Evolutionary conservation across 345 rosid species (phyloP).

Genomic region (Atalantia buxifolia): DNA sequence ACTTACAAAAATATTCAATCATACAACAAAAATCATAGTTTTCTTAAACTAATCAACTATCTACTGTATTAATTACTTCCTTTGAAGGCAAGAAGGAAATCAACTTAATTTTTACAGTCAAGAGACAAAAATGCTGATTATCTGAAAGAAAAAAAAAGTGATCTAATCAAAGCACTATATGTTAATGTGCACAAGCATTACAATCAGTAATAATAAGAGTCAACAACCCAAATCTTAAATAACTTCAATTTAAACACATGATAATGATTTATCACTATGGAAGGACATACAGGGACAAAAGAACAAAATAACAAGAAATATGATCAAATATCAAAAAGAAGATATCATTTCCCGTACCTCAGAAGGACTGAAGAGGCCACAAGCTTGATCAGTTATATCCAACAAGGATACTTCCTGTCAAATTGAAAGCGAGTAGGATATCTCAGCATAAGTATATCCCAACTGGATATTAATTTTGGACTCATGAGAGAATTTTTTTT

Average conservation of each 20-base stretch:
- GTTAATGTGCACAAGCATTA: background rate
- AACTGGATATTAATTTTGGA: background rate
- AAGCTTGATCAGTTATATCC: constrained; percentile 79
- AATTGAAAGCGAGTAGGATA: constrained; percentile 4
- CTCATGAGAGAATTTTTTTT: background rate
- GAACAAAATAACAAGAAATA: background rate
- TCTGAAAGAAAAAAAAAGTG: background rate
- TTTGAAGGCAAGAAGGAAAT: background rate
- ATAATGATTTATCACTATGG: background rate
- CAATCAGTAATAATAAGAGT: background rate
- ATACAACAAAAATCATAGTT: background rate
- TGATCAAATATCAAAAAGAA: background rate
- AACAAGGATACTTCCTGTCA: constrained; percentile 91
- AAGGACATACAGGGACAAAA: background rate
- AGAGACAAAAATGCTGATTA: background rate
- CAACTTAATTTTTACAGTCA: background rate
- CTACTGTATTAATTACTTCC: background rate
- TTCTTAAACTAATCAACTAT: background rate
- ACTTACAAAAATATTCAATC: background rate
- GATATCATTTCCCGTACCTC: constrained; percentile 49
- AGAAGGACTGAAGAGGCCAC: constrained; percentile 70
- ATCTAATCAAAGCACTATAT: background rate
- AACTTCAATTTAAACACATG: background rate
- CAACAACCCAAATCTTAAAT: background rate
- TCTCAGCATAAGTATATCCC: background rate